Evolutionary conservation across 73 alveolate species (phyloP).

Genomic region (Durusdinium trenchii): DNA sequence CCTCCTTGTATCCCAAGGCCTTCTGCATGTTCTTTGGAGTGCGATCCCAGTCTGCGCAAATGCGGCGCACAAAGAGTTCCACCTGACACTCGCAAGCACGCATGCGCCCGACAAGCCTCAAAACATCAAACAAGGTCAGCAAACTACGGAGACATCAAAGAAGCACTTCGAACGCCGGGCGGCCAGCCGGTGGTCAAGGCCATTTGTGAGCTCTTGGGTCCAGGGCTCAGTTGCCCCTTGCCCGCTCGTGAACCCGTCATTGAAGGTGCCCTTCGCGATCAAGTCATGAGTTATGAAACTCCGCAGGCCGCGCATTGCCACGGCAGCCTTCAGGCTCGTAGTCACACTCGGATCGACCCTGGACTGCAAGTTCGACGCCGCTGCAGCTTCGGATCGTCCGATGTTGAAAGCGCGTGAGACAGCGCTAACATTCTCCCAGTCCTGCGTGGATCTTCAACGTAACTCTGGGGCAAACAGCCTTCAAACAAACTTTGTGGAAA

Average conservation of each 20-base stretch:
- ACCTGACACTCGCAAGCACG: background rate
- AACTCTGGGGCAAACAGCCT: too few species aligned
- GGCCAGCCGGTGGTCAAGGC: background rate
- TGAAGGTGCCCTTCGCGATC: background rate
- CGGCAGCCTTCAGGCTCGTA: background rate
- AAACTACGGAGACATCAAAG: background rate
- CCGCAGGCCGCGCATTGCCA: background rate
- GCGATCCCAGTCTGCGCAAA: background rate
- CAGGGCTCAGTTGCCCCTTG: background rate
- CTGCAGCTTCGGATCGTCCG: background rate
- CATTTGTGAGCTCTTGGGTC: background rate
- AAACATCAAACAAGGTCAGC: background rate
- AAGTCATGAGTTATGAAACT: background rate
- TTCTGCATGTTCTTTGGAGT: background rate
- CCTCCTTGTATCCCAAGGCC: background rate
- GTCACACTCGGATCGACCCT: background rate
- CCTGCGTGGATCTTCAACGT: too few species aligned
- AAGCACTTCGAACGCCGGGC: background rate
- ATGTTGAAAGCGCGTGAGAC: background rate
- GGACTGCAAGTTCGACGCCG: background rate
- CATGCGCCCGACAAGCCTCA: background rate
- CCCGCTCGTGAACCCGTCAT: background rate
- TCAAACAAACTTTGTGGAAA: too few species aligned
- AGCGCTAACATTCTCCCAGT: background rate
- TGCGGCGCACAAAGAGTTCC: background rate